Evolutionary conservation across 441 rosid species (phyloP), one percentile per base, ranked within the genome.

Genomic region (Adansonia grandidieri): DNA sequence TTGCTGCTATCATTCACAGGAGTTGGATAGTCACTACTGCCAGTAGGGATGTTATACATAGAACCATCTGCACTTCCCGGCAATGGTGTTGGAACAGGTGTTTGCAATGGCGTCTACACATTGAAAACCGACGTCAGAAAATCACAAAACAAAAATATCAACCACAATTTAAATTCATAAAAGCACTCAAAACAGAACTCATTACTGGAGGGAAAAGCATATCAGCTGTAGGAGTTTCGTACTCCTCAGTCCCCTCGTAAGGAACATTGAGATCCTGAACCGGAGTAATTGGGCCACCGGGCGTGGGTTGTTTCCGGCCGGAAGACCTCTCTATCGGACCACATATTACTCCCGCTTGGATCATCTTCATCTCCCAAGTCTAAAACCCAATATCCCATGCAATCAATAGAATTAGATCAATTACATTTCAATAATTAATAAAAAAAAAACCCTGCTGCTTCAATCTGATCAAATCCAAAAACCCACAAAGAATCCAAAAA

Each of bases 201-300:
- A 3, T 85, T 22, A 96, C 99, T 3, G 98, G 98, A 80, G 99
- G 95, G 74, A 94, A 94, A 73, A 94, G 94, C 75, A 94, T 89
- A 66, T 94, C 99, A 79, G 96, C 95, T 2, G 99, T 96, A 15
- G 99, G 99, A 63, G 98, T 96, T 84, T 96, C 98, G 5, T 88
- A 96, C 85, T 96, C 99, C 84, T 96, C 99, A 0, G 93, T 82
- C 66, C 92, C 98, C 77, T 96, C 97, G 71, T 96, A 96, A 0
- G 98, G 99, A 42, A 93, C 99, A 87, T 96, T 96, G 44, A 96
- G 93, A 84, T 96, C 99, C 40, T 91, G 98, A 4, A 92, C 95
- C 0, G 97, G 93, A 51, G 97, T 88, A 64, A 89, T 57, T 13
- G 84, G 86, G 64, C 91, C 91, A 44, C 92, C 97, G 10, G 91